Evolutionary conservation across 1,139 yeast species (phyloP).

Genomic region (Lodderomyces oxycetoniae): DNA sequence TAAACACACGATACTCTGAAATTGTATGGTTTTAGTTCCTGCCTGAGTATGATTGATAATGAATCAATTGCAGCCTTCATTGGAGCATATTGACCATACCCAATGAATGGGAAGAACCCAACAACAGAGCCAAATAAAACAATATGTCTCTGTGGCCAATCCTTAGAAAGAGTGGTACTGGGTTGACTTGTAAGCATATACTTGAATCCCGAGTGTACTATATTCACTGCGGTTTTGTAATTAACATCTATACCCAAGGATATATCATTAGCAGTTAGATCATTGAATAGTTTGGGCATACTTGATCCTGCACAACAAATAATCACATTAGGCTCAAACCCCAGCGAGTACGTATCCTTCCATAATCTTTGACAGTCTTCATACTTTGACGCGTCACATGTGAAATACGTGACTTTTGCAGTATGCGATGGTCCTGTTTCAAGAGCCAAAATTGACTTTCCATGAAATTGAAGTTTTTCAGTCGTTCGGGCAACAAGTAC

Average conservation of each 20-base stretch:
- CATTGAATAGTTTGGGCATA: slow-evolving; percentile 71
- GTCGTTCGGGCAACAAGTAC: slow-evolving; percentile 74
- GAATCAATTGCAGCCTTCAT: slow-evolving; percentile 77
- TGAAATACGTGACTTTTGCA: slow-evolving; percentile 42
- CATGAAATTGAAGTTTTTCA: slow-evolving; percentile 48
- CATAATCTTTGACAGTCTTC: slow-evolving; percentile 40
- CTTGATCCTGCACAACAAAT: slow-evolving; percentile 89
- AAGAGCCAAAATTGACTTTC: slow-evolving; percentile 29
- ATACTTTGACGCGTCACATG: slow-evolving; percentile 67
- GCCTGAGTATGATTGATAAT: slow-evolving; percentile 71
- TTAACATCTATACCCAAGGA: slow-evolving; percentile 60
- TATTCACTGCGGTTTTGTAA: slow-evolving; percentile 67
- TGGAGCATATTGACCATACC: slow-evolving; percentile 89
- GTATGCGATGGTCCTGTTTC: slow-evolving; percentile 10
- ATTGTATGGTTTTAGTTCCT: slow-evolving; percentile 68
- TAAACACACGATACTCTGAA: slow-evolving; percentile 59
- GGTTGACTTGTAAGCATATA: slow-evolving; percentile 20
- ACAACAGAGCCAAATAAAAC: slow-evolving; percentile 77
- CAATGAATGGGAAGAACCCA: slow-evolving; percentile 83
- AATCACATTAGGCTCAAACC: slow-evolving; percentile 61
- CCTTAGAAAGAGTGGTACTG: too few relatives aligned
- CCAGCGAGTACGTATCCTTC: slow-evolving; percentile 20
- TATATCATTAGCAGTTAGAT: slow-evolving; percentile 56
- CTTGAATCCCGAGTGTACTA: slow-evolving; percentile 59
- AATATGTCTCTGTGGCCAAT: slow-evolving; percentile 44